Evolutionary conservation across 2,329 filamentous ascomycete species (phyloP), one percentile per base, ranked within the genome.

Genomic region (Bipolaris cookei): DNA sequence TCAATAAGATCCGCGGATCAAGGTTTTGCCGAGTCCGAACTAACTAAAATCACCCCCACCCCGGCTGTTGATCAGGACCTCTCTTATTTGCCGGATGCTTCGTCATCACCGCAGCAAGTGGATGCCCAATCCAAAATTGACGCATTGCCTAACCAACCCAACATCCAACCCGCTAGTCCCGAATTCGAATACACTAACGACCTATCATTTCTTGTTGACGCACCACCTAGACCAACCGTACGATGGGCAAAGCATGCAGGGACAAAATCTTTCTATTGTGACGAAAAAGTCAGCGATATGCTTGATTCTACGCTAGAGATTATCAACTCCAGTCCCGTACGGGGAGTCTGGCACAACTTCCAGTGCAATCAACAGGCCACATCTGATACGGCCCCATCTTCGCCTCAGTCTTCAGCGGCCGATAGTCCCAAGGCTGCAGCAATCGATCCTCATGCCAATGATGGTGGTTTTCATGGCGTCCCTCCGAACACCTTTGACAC

Each of bases 231-330:
- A 32, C 66, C 51, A 49, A 23, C 11, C 6, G 61, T 71, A 7
- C 56, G 52, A 35, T 69, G 62, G 62, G 48, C 58, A 44, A 35
- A 48, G 6, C 39, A 62, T 25, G 51, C 59, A 20, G 51, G 38
- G 30, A 45, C 55, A 6, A 69, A 64, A 41, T 32, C 58, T 6
- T 69, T 65, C 38, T 69, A 61, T 37, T 46, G 50, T 25, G 67
- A 71, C 7, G 61, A 63, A n/a, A 56, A 47, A 16, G 60, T 69
- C 28, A 58, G 53, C 55, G 64, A 69, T 25, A 67, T 69, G 65
- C 60, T 65, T 13, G 67, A 69, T 25, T 62, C 65, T 6, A 66
- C 63, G 0, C 52, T 70, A 14, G 61, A 68, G 28, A 51, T 59
- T 1, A 64, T 69, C 38, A 41, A 48, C 6, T 65, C 55, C 4